Evolutionary conservation across 2,329 filamentous ascomycete genomes (phyloP).

Genomic region (Diplodia mutila): DNA sequence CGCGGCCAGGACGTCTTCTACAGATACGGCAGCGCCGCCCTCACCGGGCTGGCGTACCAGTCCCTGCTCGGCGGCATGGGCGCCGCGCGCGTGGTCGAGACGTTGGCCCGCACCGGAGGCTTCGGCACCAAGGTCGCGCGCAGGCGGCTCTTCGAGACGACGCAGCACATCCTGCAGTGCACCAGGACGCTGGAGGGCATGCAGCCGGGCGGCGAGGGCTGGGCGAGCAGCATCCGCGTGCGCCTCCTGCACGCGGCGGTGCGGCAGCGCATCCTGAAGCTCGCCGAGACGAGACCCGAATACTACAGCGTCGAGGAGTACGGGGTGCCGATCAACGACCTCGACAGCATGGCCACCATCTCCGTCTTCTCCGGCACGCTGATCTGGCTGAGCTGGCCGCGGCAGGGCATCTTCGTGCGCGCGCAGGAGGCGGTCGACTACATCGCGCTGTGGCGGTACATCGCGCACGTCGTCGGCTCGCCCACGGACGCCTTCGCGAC

Average conservation of each 20-base stretch:
- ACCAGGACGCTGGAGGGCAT: constrained; percentile 67
- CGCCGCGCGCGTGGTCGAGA: constrained; percentile 73
- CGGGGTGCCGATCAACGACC: constrained; percentile 74
- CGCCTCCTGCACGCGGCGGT: constrained; percentile 71
- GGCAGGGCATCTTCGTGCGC: constrained; percentile 70
- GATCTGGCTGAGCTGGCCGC: constrained; percentile 70
- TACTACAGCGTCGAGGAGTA: constrained; percentile 65
- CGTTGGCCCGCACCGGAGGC: constrained; percentile 72
- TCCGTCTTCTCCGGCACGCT: constrained; percentile 69
- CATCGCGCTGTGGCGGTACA: constrained; percentile 74
- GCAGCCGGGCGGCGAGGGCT: constrained; percentile 69
- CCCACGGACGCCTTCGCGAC: constrained; percentile 65
- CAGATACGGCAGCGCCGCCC: constrained; percentile 69
- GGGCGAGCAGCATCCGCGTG: constrained; percentile 67
- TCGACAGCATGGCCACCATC: constrained; percentile 75
- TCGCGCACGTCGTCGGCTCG: constrained; percentile 71
- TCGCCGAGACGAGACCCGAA: constrained; percentile 58
- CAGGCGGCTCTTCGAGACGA: constrained; percentile 71
- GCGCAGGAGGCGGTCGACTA: constrained; percentile 69
- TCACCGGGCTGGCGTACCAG: constrained; percentile 68
- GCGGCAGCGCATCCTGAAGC: constrained; percentile 64
- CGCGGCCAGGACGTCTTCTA: constrained; percentile 79
- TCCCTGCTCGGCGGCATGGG: constrained; percentile 73
- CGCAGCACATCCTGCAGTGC: constrained; percentile 75
- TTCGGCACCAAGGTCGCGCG: constrained; percentile 71